These are phyloP conservation scores for Ceratobasidium sp. DNA, from an alignment of 1,284 basidiomycete genomes.

Conservation along the genomic window DNA sequence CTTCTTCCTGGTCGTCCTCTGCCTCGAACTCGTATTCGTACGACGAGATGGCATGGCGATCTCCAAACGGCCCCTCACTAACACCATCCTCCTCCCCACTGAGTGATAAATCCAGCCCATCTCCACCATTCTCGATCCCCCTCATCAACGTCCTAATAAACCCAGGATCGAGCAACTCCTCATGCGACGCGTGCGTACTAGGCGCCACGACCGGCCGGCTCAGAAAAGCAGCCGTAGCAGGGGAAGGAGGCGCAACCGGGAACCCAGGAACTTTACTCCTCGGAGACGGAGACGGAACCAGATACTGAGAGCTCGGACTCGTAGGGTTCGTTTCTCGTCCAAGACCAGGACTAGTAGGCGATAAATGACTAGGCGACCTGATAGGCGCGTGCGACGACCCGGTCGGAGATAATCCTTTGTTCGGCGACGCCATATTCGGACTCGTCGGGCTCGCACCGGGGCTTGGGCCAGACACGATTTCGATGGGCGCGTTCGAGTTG, in stretches of 20 bases:
- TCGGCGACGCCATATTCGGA: neutral
- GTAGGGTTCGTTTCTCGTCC: too few relatives aligned
- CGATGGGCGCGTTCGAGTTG: slow-evolving; percentile 4
- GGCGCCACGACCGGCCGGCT: slow-evolving; percentile 2
- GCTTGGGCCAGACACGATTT: slow-evolving; percentile 8
- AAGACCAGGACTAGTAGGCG: too few relatives aligned
- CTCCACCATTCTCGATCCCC: slow-evolving; percentile 6
- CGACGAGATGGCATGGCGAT: slow-evolving; percentile 11
- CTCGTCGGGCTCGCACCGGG: neutral
- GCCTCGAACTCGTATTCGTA: neutral
- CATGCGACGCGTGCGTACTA: slow-evolving; percentile 31
- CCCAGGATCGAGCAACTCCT: slow-evolving; percentile 26
- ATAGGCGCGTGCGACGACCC: too few relatives aligned
- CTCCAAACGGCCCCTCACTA: slow-evolving; percentile 16
- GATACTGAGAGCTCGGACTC: slow-evolving; percentile 32
- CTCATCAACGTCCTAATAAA: slow-evolving; percentile 30
- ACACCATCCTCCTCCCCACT: neutral
- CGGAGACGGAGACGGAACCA: slow-evolving; percentile 8
- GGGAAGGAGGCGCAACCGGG: slow-evolving; percentile 21
- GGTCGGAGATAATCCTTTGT: too few relatives aligned
- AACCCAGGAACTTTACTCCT: neutral
- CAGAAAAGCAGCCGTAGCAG: slow-evolving; percentile 15
- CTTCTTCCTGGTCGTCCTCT: neutral
- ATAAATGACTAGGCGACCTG: too few relatives aligned
- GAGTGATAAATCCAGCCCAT: slow-evolving; percentile 7